phyloP scores from a whole-genome alignment of 192 early-diverging fungal species.

The Martensiomyces pterosporus region DNA sequence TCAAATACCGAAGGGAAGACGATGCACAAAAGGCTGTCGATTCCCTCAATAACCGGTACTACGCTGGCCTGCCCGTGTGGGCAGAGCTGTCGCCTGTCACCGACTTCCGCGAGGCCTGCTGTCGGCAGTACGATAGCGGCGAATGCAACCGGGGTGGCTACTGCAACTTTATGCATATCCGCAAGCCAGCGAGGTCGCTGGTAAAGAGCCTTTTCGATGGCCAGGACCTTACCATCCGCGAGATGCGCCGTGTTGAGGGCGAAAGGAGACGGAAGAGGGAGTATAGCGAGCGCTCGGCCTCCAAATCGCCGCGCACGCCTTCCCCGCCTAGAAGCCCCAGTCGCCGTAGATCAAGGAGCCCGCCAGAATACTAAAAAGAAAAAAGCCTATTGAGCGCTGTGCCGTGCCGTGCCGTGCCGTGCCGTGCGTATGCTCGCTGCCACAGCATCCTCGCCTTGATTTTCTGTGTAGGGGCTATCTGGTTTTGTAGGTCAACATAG shows the following conservation, averaged over 20 bases:
- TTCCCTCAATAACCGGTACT: slow-evolving; percentile 90
- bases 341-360: slow-evolving; percentile 29
- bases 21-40: slow-evolving; percentile 91
- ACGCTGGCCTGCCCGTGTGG: slow-evolving; percentile 90
- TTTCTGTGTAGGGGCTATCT: too few species aligned
- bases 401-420: too few species aligned
- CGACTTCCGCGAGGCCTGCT: slow-evolving; percentile 97
- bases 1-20: slow-evolving; percentile 84
- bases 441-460: too few species aligned
- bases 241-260: slow-evolving; percentile 50
- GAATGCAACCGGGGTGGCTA: slow-evolving; percentile 95
- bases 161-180: slow-evolving; percentile 99
- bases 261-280: slow-evolving; percentile 26
- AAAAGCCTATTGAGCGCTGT: too few species aligned
- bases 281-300: slow-evolving; percentile 8
- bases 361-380: slow-evolving; percentile 10
- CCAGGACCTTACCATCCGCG: slow-evolving; percentile 56
- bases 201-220: slow-evolving; percentile 79
- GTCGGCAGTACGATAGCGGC: slow-evolving; percentile 90
- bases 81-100: slow-evolving; percentile 96
- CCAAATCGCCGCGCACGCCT: slow-evolving; percentile 31
- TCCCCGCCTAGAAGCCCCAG: slow-evolving; percentile 38
- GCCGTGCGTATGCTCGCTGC: too few species aligned
- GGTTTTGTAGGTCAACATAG: too few species aligned
- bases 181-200: slow-evolving; percentile 72